Conservation (phyloP, 2,329 filamentous ascomycete species). For the Fusarium fujikuroi region DNA sequence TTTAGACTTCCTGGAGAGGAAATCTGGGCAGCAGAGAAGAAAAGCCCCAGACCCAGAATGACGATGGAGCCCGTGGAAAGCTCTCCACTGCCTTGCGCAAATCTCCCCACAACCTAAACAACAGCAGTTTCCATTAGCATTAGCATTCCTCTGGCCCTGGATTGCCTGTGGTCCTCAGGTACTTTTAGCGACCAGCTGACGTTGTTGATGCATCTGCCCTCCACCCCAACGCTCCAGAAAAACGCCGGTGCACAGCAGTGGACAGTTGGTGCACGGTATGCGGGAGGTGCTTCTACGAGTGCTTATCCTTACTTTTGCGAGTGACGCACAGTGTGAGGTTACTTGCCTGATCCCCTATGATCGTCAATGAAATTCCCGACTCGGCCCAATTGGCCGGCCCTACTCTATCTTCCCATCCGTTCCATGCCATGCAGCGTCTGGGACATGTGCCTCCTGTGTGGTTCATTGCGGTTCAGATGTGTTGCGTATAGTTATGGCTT, state of each 20-base stretch:
- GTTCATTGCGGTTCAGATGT: background rate
- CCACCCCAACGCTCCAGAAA: conserved; percentile 26
- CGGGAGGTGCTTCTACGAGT: conserved; percentile 1
- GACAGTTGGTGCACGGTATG: conserved; percentile 7
- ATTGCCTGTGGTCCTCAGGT: conserved; percentile 11
- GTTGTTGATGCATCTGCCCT: conserved; percentile 29
- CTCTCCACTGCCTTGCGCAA: conserved; percentile 29
- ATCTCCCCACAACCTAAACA: conserved; percentile 38
- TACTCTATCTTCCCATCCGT: conserved; percentile 32
- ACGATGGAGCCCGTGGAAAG: conserved; percentile 18
- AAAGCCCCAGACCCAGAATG: conserved; percentile 23
- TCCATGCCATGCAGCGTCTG: conserved; percentile 23
- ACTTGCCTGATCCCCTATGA: background rate
- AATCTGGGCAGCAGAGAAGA: conserved; percentile 22
- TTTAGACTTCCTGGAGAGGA: conserved; percentile 33
- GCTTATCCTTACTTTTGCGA: background rate
- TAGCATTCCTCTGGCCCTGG: conserved; percentile 19
- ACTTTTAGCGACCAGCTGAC: conserved; percentile 34
- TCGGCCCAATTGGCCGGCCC: conserved; percentile 45
- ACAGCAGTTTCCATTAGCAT: conserved; percentile 30
- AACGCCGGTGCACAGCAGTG: conserved; percentile 6
- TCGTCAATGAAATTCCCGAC: conserved; percentile 25
- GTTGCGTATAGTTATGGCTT: conserved; percentile 5
- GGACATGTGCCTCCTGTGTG: background rate
- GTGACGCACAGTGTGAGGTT: conserved; percentile 33